Percentiles rank a stretch among this genome's conserved stretches.
Conservation (phyloP, 192 early-diverging fungal species). For the Coemansia sp. region DNA sequence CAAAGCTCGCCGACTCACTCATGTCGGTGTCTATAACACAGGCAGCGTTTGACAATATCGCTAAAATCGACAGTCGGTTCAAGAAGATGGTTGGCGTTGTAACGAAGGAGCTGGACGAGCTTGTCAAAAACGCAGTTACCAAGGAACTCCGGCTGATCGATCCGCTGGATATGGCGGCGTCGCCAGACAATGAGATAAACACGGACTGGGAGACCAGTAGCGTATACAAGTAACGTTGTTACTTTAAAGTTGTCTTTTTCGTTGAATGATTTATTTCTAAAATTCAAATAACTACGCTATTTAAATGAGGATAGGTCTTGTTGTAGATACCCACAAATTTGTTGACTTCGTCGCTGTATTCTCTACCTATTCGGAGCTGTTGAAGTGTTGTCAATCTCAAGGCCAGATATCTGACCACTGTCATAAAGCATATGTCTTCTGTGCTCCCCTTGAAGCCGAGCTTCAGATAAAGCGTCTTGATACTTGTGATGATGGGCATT, state of each 20-base stretch:
- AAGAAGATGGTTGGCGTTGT: constrained; percentile 67
- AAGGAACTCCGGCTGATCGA: constrained; percentile 63
- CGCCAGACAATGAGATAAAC: constrained; percentile 50
- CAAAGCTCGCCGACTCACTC: constrained; percentile 51
- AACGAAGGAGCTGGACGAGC: constrained; percentile 64
- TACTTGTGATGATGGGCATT: not conserved
- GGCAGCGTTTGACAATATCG: constrained; percentile 61
- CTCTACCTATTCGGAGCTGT: not conserved
- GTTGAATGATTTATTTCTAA: constrained; percentile 1
- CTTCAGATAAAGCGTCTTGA: not conserved
- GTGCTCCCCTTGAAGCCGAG: not conserved
- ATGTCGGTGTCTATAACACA: constrained; percentile 47
- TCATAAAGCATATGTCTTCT: not conserved
- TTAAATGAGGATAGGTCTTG: not conserved
- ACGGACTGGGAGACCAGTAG: constrained; percentile 51
- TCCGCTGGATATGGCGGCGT: constrained; percentile 53
- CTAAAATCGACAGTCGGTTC: constrained; percentile 64
- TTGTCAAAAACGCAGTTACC: constrained; percentile 61
- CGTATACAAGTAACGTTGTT: constrained; percentile 34
- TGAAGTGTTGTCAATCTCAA: not conserved
- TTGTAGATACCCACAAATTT: not conserved
- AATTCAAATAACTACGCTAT: not conserved
- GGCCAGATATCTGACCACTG: not conserved
- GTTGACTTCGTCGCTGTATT: not conserved
- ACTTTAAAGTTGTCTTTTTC: not conserved